phyloP scores from a whole-genome alignment of 805 yeast genomes.

The Pichia pseudocactophila region DNA sequence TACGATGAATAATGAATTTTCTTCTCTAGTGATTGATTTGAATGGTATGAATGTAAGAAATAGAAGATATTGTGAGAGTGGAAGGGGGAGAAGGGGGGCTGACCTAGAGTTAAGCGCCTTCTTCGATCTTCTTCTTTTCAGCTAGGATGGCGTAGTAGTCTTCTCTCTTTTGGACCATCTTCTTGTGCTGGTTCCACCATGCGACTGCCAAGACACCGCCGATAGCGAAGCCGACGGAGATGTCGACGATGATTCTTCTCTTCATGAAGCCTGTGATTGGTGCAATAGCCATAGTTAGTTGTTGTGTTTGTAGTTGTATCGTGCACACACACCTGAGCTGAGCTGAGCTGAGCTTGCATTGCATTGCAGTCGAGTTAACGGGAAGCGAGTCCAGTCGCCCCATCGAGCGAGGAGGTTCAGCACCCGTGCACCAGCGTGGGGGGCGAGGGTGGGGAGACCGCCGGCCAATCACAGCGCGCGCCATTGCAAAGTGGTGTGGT shows the following conservation, averaged over 20 bases:
- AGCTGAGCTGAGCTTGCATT: too few species aligned
- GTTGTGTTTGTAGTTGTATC: conserved; percentile 2
- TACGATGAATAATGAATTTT: too few species aligned
- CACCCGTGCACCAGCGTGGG: neutral
- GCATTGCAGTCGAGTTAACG: too few species aligned
- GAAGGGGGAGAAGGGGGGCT: too few species aligned
- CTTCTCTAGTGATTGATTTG: too few species aligned
- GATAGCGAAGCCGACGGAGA: conserved; percentile 45
- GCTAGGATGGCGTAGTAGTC: conserved; percentile 74
- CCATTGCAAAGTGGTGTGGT: too few species aligned
- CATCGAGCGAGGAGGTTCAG: neutral
- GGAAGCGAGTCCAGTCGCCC: neutral
- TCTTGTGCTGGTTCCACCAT: conserved; percentile 86
- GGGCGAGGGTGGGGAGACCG: neutral
- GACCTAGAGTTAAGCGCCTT: conserved; percentile 22
- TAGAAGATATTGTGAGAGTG: too few species aligned
- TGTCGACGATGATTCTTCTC: conserved; percentile 73
- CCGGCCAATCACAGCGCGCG: neutral
- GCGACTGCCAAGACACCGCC: conserved; percentile 47
- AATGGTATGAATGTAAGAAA: too few species aligned
- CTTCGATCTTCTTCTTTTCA: conserved; percentile 59
- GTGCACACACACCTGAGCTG: too few species aligned
- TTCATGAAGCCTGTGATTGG: conserved; percentile 80
- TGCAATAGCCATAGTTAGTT: conserved; percentile 56
- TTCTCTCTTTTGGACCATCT: conserved; percentile 67